A percentile compares a stretch with the other conserved stretches of the same genome.
phyloP scores from a whole-genome alignment of 108 stramenopile genomes.

The Aureococcus anophagefferens region DNA sequence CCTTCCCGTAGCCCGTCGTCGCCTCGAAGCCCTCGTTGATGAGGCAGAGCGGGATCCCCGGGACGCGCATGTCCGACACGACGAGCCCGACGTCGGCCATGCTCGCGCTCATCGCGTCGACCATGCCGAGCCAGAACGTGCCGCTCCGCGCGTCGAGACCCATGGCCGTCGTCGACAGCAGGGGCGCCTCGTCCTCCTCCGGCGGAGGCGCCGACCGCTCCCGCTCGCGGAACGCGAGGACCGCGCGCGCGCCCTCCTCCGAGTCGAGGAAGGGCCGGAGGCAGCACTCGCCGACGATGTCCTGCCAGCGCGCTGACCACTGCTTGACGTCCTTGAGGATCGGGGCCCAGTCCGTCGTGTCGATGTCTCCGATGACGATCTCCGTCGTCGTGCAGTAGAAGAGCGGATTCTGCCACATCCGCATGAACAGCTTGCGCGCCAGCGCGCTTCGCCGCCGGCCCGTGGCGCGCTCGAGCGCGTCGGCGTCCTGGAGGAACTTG shows the following conservation, averaged over 20 bases:
- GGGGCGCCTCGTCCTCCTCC: no score
- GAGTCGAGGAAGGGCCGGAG: conserved; percentile 22
- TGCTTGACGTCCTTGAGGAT: conserved; percentile 14
- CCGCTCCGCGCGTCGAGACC: no score
- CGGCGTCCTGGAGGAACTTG: conserved; percentile 16
- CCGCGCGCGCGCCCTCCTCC: conserved; percentile 1
- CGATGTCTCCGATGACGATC: conserved; percentile 18
- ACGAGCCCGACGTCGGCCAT: no score
- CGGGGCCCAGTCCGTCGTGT: conserved; percentile 15
- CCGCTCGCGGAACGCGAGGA: not conserved
- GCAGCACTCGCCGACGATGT: conserved; percentile 9
- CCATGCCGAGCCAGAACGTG: no score
- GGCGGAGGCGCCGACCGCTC: no score
- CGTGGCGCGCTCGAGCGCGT: conserved; percentile 15
- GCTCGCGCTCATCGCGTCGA: no score
- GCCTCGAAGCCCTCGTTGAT: conserved; percentile 33
- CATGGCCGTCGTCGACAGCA: no score
- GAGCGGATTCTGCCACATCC: conserved; percentile 16
- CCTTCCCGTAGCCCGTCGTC: conserved; percentile 54
- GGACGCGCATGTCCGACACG: no score
- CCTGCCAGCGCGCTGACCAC: conserved; percentile 20
- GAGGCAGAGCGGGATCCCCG: no score
- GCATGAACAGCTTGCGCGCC: conserved; percentile 17
- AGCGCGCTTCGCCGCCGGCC: conserved; percentile 1
- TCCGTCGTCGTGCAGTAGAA: conserved; percentile 33